Evolutionary conservation across 768 basidiomycete genomes (phyloP).

Genomic region (Boletus rex-veris): DNA sequence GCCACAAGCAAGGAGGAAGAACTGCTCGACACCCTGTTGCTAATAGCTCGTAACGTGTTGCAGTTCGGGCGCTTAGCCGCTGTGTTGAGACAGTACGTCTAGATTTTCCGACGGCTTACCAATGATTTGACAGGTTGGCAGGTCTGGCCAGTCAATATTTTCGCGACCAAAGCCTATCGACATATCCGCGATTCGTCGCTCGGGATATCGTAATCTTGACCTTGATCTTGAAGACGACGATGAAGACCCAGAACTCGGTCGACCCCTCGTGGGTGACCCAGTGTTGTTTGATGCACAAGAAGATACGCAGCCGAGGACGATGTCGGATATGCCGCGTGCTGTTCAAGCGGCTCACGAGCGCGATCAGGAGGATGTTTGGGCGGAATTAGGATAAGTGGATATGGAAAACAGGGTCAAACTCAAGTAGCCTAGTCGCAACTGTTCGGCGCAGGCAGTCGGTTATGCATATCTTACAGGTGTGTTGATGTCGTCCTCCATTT

Average conservation of each 20-base stretch:
- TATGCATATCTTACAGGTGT: neutral
- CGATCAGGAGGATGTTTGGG: constrained; percentile 71
- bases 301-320: constrained; percentile 25
- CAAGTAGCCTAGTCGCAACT: neutral
- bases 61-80: constrained; percentile 90
- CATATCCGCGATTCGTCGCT: constrained; percentile 64
- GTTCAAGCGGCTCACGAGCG: constrained; percentile 52
- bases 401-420: neutral
- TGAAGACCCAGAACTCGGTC: constrained; percentile 48
- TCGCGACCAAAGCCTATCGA: constrained; percentile 84
- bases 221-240: constrained; percentile 69
- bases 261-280: constrained; percentile 56
- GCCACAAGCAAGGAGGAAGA: constrained; percentile 88
- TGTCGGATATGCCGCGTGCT: constrained; percentile 60
- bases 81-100: constrained; percentile 87
- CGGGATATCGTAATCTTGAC: constrained; percentile 61
- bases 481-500: neutral
- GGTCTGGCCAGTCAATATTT: constrained; percentile 88
- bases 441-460: neutral
- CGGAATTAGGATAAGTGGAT: constrained; percentile 47
- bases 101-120: neutral
- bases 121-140: constrained; percentile 28
- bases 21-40: constrained; percentile 85
- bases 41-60: constrained; percentile 89
- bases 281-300: constrained; percentile 62